Evolutionary conservation across 2,329 filamentous ascomycete species (phyloP), one percentile per base, ranked within the genome.

Genomic region (Dothiorella sarmentorum): DNA sequence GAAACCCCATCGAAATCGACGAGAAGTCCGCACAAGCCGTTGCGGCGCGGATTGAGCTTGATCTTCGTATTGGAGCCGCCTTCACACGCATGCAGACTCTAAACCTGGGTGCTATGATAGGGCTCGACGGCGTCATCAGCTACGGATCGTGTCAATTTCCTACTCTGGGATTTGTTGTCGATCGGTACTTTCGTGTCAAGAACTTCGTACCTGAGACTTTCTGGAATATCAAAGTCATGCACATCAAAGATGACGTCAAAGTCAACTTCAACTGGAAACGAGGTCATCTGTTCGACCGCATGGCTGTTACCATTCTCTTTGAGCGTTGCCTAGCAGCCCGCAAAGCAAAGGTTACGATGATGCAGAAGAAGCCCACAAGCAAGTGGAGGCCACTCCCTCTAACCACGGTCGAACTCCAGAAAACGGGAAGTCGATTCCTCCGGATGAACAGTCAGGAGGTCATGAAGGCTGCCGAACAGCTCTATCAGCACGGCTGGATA

Each of bases 131-230:
- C 38, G 76, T 88, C 1, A 82, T 96, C 51, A 96, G 91, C 71
- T 96, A 97, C 68, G 91, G 90, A 84, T 96, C 92, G 3, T 99
- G 94, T 65, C 94, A 99, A 71, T 99, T 99, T 67, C 94, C 94
- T 1, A 97, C 94, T 0, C 80, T 99, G 4, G 94, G 94, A 0
- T 99, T 99, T 64, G 93, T 99, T 1, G 94, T 99, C 6, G 94
- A 99, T 73, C 85, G 93, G 47, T 99, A 97, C 72, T 90, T 96
- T 66, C 86, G 90, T 52, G 94, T 99, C 53, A 87, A 90, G 63
- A 96, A 96, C 66, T 99, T 99, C 72, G 86, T 94, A 1, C 89
- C 93, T 0, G 94, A 99, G 69, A 78, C 84, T 0, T 99, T 97
- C 73, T 99, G 94, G 94, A 83, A 83, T 61, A 96, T 99, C 77